Percentiles rank a stretch among this genome's conserved stretches.
phyloP scores from a whole-genome alignment of 345 rosid genomes.

The Eucalyptus regnans region DNA sequence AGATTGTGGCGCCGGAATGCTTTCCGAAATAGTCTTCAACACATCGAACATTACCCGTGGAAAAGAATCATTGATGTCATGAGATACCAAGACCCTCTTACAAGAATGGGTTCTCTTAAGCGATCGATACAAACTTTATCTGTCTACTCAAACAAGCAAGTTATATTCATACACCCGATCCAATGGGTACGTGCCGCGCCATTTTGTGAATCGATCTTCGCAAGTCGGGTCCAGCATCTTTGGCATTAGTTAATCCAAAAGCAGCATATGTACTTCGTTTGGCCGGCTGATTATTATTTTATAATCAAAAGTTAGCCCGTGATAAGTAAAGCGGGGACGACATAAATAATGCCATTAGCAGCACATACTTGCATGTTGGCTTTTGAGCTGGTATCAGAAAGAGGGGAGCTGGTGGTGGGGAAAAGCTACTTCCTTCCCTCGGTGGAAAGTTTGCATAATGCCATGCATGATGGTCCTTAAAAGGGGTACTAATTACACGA shows the following conservation, averaged over 20 bases:
- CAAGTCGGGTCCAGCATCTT: neutral
- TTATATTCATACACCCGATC: neutral
- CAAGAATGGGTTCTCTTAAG: neutral
- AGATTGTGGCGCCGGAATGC: neutral
- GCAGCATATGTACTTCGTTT: neutral
- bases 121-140: neutral
- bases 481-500: neutral
- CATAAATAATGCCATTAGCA: neutral
- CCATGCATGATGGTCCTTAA: neutral
- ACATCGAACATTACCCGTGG: neutral
- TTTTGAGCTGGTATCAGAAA: neutral
- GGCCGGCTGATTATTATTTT: neutral
- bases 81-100: neutral
- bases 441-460: neutral
- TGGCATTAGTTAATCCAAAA: neutral
- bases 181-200: rapidly evolving
- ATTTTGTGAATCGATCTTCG: neutral
- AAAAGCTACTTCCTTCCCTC: neutral
- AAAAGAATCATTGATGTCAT: neutral
- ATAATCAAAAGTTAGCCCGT: neutral
- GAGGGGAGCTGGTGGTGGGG: neutral
- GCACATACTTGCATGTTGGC: neutral
- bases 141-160: neutral
- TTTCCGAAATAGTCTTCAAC: neutral
- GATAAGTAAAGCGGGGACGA: neutral